These are phyloP conservation scores for Kokia cookei DNA, from an alignment of 441 rosid genomes.

Conservation along the genomic window DNA sequence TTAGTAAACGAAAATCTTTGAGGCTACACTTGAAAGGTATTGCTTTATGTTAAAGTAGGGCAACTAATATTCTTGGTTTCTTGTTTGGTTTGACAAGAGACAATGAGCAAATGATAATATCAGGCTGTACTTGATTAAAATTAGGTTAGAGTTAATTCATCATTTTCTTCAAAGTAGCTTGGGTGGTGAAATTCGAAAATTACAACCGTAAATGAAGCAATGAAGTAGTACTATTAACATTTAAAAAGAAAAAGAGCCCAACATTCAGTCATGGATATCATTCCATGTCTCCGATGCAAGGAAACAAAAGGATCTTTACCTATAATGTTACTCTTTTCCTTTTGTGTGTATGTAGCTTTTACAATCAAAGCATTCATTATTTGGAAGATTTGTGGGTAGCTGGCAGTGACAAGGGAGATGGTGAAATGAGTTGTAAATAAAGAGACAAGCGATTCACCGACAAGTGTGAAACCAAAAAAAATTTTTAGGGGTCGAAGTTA, in stretches of 20 bases:
- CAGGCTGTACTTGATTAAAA: slow-evolving; percentile 11
- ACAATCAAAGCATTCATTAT: too few species aligned
- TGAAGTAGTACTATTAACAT: neutral
- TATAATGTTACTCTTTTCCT: neutral
- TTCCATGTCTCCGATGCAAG: slow-evolving; percentile 1
- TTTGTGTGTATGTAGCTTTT: neutral
- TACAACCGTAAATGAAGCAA: neutral
- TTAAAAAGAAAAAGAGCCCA: neutral
- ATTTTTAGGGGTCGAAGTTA: too few species aligned
- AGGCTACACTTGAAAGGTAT: neutral
- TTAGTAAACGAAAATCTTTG: neutral
- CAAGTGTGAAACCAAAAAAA: too few species aligned
- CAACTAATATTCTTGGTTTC: slow-evolving; percentile 7
- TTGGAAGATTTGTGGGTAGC: too few species aligned
- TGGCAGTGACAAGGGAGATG: too few species aligned
- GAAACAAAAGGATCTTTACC: neutral
- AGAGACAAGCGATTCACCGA: too few species aligned
- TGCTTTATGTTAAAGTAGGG: slow-evolving; percentile 19
- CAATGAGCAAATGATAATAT: slow-evolving; percentile 20
- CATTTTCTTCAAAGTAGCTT: neutral
- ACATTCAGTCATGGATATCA: slow-evolving; percentile 3
- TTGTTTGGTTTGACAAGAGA: slow-evolving; percentile 15
- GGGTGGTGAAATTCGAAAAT: neutral
- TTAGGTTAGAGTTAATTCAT: neutral
- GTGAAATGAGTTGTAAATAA: too few species aligned